Conservation (phyloP, 164 flowering plant species). For the Liquidambar formosana region DNA sequence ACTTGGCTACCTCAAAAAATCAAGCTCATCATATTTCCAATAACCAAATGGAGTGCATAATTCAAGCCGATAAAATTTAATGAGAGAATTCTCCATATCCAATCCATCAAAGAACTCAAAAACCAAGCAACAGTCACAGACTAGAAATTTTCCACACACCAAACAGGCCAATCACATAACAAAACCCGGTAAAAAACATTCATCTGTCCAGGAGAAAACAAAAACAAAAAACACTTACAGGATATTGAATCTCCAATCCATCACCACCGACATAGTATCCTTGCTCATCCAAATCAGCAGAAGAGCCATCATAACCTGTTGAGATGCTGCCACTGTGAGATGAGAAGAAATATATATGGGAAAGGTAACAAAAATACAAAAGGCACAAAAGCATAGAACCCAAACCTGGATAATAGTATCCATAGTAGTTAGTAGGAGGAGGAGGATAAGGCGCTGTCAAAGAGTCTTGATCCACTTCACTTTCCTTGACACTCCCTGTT, state of each 20-base stretch:
- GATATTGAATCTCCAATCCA: conserved; percentile 47
- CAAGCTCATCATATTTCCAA: no score
- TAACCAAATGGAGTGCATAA: no score
- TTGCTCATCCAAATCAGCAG: conserved; percentile 41
- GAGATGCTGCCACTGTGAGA: conserved; percentile 10
- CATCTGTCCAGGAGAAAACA: background rate
- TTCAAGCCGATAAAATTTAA: no score
- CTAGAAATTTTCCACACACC: no score
- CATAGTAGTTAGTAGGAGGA: conserved; percentile 32
- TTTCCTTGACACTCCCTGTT: conserved; percentile 32
- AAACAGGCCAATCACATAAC: background rate
- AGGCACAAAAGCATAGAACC: background rate
- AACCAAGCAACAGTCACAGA: no score
- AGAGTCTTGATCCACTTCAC: conserved; percentile 38
- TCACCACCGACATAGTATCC: conserved; percentile 36
- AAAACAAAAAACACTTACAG: conserved; percentile 50
- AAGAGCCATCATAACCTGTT: conserved; percentile 48
- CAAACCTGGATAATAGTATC: conserved; percentile 60
- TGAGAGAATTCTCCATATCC: no score
- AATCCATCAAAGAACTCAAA: no score
- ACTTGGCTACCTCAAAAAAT: no score
- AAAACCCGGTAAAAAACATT: no score
- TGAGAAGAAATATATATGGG: background rate
- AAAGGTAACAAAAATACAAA: background rate
- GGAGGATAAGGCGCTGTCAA: conserved; percentile 30